Evolutionary conservation across 352 stramenopile species (phyloP).

Genomic region (Achlya hypogyna): DNA sequence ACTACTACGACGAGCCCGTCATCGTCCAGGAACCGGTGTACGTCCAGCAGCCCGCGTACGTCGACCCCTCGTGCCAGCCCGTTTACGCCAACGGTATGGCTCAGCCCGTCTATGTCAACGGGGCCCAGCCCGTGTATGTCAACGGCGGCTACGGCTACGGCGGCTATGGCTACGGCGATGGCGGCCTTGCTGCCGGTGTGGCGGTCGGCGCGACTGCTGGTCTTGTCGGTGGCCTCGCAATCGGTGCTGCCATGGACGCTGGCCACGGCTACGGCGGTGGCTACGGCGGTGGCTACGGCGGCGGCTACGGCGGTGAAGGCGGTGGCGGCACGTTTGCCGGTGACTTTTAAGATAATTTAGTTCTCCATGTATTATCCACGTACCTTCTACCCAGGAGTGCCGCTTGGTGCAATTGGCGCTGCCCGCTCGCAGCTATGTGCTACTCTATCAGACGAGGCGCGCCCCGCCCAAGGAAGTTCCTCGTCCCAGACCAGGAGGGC

Average conservation of each 20-base stretch:
- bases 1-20: background rate
- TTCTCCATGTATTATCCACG: too few relatives aligned
- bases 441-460: too few relatives aligned
- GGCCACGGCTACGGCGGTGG: background rate
- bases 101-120: background rate
- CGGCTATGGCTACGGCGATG: background rate
- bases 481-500: too few relatives aligned
- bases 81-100: background rate
- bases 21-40: background rate
- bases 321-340: background rate
- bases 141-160: background rate
- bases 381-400: too few relatives aligned
- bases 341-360: constrained; percentile 9
- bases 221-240: background rate
- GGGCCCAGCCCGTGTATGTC: background rate
- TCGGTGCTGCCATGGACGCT: constrained; percentile 1
- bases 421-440: too few relatives aligned
- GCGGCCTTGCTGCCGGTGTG: background rate
- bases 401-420: too few relatives aligned
- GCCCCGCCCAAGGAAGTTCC: too few relatives aligned
- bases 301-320: background rate
- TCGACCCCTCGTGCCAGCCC: background rate
- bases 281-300: background rate
- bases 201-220: background rate
- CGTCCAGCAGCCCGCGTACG: background rate